phyloP scores from a whole-genome alignment of 2,329 filamentous ascomycete genomes.

The Aspergillus aculeatinus region DNA sequence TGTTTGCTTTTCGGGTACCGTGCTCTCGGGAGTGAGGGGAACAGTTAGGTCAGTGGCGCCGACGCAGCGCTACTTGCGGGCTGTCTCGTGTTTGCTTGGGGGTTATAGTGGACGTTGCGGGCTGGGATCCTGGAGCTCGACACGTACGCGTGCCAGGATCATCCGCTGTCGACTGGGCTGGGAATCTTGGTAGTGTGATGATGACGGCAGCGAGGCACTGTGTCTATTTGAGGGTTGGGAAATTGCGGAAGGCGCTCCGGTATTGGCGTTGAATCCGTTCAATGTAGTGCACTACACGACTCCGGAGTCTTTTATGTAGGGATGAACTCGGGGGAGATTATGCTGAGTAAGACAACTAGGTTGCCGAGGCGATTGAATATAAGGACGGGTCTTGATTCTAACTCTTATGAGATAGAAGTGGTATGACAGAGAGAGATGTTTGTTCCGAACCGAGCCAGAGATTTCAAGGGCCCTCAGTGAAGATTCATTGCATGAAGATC shows the following conservation, averaged over 20 bases:
- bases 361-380: too few species aligned
- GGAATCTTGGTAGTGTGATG: background rate
- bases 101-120: background rate
- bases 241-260: background rate
- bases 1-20: background rate
- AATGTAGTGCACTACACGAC: background rate
- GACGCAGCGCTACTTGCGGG: background rate
- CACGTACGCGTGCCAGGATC: background rate
- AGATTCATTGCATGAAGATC: too few species aligned
- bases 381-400: too few species aligned
- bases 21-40: background rate
- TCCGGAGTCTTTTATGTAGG: too few species aligned
- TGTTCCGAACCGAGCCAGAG: too few species aligned
- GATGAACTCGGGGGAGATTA: too few species aligned
- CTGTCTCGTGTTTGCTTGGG: background rate
- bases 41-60: background rate
- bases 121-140: background rate
- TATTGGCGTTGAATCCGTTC: background rate
- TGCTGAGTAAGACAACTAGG: too few species aligned
- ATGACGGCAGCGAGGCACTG: background rate
- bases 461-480: too few species aligned
- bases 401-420: too few species aligned
- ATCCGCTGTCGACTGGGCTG: background rate
- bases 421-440: too few species aligned
- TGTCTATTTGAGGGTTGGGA: background rate